phyloP scores from a whole-genome alignment of 2,329 filamentous ascomycete species.

The Dendryphion nanum region DNA sequence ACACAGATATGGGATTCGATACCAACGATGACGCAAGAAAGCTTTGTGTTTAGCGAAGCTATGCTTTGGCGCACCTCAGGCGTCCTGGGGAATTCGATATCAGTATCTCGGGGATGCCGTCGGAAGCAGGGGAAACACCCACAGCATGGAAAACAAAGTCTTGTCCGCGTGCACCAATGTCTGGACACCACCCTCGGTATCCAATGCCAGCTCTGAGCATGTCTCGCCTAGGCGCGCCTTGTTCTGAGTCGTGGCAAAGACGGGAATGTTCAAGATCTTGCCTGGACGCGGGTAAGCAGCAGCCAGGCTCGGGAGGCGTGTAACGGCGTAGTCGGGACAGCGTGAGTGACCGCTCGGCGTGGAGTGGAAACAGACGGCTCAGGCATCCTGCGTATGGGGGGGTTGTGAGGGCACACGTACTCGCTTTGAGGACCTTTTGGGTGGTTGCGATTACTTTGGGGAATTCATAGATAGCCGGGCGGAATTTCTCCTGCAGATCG shows the following conservation, averaged over 20 bases:
- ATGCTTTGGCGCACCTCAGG: conserved; percentile 59
- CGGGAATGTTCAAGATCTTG: conserved; percentile 68
- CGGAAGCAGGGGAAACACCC: conserved; percentile 4
- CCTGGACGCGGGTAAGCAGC: conserved; percentile 23
- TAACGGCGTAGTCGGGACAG: conserved; percentile 48
- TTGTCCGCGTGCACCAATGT: conserved; percentile 72
- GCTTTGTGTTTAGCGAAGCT: conserved; percentile 30
- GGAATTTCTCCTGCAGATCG: conserved; percentile 93
- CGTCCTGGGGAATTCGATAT: conserved; percentile 40
- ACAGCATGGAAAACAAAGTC: conserved; percentile 83
- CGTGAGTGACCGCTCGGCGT: too few relatives aligned
- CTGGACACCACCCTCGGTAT: conserved; percentile 49
- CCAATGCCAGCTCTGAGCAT: conserved; percentile 65
- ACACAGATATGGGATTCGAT: conserved; percentile 96
- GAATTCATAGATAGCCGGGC: conserved; percentile 78
- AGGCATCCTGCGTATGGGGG: not conserved
- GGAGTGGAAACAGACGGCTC: too few relatives aligned
- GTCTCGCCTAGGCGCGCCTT: conserved; percentile 75
- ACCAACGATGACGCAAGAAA: conserved; percentile 71
- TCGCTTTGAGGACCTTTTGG: conserved; percentile 53
- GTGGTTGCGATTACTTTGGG: conserved; percentile 64
- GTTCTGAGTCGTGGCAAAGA: conserved; percentile 86
- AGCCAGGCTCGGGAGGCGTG: conserved; percentile 61
- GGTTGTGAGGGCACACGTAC: conserved; percentile 23
- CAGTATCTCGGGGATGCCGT: not conserved